phyloP scores from a whole-genome alignment of 2,329 filamentous ascomycete genomes.

The Fusarium sp. region DNA sequence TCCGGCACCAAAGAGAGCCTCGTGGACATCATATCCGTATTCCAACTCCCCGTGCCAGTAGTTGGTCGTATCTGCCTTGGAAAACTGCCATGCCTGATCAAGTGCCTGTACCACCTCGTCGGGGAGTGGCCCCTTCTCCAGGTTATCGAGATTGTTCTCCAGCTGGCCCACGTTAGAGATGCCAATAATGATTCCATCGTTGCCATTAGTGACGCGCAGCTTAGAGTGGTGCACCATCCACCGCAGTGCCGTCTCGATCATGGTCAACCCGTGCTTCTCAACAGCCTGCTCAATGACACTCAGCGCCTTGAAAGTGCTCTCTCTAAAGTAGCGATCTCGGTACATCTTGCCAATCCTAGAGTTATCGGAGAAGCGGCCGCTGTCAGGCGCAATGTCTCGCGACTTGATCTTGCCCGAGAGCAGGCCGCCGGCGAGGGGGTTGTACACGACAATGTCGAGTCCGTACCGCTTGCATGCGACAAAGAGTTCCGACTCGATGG shows the following conservation, averaged over 20 bases:
- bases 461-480: conserved; percentile 80
- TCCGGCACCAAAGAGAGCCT: conserved; percentile 66
- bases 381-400: conserved; percentile 68
- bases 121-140: conserved; percentile 79
- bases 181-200: conserved; percentile 72
- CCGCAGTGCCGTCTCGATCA: conserved; percentile 79
- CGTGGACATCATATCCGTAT: conserved; percentile 74
- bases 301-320: conserved; percentile 73
- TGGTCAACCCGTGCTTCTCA: conserved; percentile 74
- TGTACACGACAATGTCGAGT: conserved; percentile 84
- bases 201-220: conserved; percentile 63
- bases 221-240: conserved; percentile 80
- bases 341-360: conserved; percentile 68
- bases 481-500: conserved; percentile 80
- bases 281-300: conserved; percentile 75
- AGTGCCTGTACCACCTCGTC: conserved; percentile 80
- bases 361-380: conserved; percentile 77
- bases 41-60: conserved; percentile 72
- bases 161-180: conserved; percentile 69
- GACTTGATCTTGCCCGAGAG: conserved; percentile 85
- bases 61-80: conserved; percentile 67
- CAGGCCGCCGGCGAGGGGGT: conserved; percentile 83
- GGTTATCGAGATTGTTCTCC: conserved; percentile 66
- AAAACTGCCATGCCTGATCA: conserved; percentile 81
- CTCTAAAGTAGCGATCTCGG: conserved; percentile 78